Percentiles rank a stretch among this genome's conserved stretches.
These are phyloP conservation scores for Cercophora scortea DNA, from an alignment of 495 filamentous ascomycete species.

Conservation along the genomic window DNA sequence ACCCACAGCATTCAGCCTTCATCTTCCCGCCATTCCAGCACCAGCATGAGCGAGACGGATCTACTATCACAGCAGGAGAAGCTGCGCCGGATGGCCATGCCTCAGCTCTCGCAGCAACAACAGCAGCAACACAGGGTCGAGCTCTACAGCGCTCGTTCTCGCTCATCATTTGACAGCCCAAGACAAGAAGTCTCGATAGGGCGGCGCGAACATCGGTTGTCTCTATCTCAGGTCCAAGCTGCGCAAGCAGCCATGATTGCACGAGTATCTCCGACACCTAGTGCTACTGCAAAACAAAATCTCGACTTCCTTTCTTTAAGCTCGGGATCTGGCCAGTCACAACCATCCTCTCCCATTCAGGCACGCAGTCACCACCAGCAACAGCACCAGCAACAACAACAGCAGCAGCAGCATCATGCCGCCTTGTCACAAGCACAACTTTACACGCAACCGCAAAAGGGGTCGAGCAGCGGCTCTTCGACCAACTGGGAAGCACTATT, in stretches of 20 bases:
- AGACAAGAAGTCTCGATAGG: constrained; percentile 21
- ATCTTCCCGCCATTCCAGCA: constrained; percentile 28
- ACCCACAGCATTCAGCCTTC: constrained; percentile 8
- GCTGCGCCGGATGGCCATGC: constrained; percentile 40
- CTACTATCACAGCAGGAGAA: constrained; percentile 46
- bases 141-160: constrained; percentile 24
- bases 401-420: background rate
- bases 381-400: constrained; percentile 15
- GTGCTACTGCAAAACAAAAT: constrained; percentile 10
- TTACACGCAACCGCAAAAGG: constrained; percentile 22
- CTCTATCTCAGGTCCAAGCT: constrained; percentile 25
- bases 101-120: constrained; percentile 14
- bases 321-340: constrained; percentile 17
- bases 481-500: constrained; percentile 76
- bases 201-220: constrained; percentile 38
- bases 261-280: constrained; percentile 18
- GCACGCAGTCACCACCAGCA: constrained; percentile 24
- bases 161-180: constrained; percentile 32
- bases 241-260: constrained; percentile 23
- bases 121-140: constrained; percentile 17
- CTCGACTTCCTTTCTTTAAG: constrained; percentile 35
- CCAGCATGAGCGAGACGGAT: constrained; percentile 45
- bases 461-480: constrained; percentile 28
- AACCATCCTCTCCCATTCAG: constrained; percentile 28
- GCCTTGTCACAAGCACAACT: constrained; percentile 10